Evolutionary conservation across 2,329 filamentous ascomycete species (phyloP).

Genomic region (Nakataea oryzae): DNA sequence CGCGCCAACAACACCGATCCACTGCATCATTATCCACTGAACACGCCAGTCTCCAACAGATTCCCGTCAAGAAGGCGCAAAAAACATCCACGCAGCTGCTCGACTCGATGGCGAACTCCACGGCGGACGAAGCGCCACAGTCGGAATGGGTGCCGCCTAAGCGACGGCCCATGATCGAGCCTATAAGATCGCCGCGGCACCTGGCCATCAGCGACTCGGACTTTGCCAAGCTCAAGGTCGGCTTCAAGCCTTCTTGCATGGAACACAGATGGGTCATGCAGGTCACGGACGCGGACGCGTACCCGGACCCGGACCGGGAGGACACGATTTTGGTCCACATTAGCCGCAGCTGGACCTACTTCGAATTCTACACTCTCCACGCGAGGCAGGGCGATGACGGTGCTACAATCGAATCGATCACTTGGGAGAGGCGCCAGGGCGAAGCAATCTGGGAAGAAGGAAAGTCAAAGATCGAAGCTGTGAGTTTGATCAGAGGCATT

Average conservation of each 20-base stretch:
- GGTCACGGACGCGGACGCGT: too few species aligned
- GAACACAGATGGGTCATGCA: background rate
- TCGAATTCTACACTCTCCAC: background rate
- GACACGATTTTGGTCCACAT: background rate
- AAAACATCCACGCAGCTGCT: too few species aligned
- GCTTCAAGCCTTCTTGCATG: background rate
- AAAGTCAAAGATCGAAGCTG: background rate
- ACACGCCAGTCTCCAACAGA: too few species aligned
- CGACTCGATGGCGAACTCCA: too few species aligned
- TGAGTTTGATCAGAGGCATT: background rate
- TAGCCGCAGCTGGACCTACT: background rate
- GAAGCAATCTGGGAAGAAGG: background rate
- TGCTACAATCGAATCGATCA: background rate
- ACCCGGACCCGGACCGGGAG: background rate
- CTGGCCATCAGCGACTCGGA: background rate
- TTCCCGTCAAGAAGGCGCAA: too few species aligned
- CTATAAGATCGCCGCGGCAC: too few species aligned
- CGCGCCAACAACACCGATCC: too few species aligned
- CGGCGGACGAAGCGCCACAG: too few species aligned
- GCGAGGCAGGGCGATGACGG: background rate
- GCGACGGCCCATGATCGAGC: too few species aligned
- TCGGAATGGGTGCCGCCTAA: background rate
- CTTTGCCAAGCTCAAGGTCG: background rate
- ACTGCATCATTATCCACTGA: too few species aligned
- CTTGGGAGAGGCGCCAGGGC: background rate